A percentile compares a stretch with the other conserved stretches of the same genome.
Evolutionary conservation across 2,329 filamentous ascomycete species (phyloP).

Genomic region (Aureobasidium lini): DNA sequence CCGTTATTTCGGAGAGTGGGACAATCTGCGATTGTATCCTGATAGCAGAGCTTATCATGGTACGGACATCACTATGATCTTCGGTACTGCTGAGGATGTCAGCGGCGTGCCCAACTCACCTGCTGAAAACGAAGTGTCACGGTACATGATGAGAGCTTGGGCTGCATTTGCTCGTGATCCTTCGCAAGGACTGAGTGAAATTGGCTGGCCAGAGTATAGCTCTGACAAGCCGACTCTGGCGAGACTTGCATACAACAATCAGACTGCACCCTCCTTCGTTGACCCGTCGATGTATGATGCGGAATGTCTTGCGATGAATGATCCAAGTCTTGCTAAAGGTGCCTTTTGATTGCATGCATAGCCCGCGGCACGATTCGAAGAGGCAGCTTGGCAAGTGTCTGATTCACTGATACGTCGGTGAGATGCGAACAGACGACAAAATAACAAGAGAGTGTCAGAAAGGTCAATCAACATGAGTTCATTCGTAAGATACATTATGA

Average conservation of each 20-base stretch:
- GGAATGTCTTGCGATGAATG: constrained; percentile 5
- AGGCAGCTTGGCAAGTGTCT: no score
- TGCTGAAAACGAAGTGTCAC: constrained; percentile 16
- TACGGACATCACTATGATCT: constrained; percentile 25
- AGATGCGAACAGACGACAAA: no score
- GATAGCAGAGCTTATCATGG: constrained; percentile 44
- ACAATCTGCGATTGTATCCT: constrained; percentile 40
- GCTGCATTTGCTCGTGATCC: constrained; percentile 29
- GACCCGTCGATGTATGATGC: constrained; percentile 23
- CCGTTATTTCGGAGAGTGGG: constrained; percentile 45
- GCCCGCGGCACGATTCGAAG: neutral
- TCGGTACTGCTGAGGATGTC: constrained; percentile 25
- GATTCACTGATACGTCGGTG: no score
- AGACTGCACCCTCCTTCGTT: constrained; percentile 20
- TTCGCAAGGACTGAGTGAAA: constrained; percentile 20
- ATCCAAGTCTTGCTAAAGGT: neutral
- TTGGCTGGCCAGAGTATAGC: constrained; percentile 33
- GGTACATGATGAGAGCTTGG: constrained; percentile 26
- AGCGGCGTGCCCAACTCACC: constrained; percentile 20
- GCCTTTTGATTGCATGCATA: neutral
- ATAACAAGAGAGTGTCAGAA: no score
- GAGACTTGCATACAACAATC: constrained; percentile 23
- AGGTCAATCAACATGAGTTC: neutral
- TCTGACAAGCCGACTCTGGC: constrained; percentile 20
- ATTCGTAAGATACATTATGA: neutral